Percentiles rank a stretch among this genome's conserved stretches.
These are phyloP conservation scores for Zygoascus flipseniorum DNA, from an alignment of 805 yeast genomes.

Conservation along the genomic window DNA sequence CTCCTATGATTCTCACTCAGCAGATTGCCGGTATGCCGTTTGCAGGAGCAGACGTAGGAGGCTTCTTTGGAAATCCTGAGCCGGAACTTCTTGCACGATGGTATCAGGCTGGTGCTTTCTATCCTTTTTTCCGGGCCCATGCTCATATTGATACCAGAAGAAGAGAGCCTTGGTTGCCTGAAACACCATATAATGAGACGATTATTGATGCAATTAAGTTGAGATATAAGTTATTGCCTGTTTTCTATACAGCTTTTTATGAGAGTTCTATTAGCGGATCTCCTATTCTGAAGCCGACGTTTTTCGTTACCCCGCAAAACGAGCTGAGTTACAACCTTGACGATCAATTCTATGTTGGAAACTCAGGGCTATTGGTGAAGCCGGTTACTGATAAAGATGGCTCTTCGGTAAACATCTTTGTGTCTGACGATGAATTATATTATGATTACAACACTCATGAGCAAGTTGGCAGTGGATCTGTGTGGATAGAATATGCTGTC, in stretches of 20 bases:
- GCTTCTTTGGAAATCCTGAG: slow-evolving; percentile 86
- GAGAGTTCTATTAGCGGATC: slow-evolving; percentile 50
- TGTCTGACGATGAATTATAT: slow-evolving; percentile 39
- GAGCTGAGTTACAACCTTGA: slow-evolving; percentile 51
- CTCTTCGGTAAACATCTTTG: slow-evolving; percentile 29
- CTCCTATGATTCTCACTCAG: slow-evolving; percentile 81
- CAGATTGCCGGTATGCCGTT: slow-evolving; percentile 85
- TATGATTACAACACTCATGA: slow-evolving; percentile 27
- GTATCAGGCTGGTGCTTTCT: slow-evolving; percentile 95
- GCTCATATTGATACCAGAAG: slow-evolving; percentile 91
- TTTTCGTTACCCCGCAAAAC: slow-evolving; percentile 28
- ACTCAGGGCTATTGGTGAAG: slow-evolving; percentile 62
- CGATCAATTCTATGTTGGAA: slow-evolving; percentile 76
- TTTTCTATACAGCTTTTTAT: slow-evolving; percentile 70
- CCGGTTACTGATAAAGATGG: slow-evolving; percentile 63
- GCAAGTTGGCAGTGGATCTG: slow-evolving; percentile 30
- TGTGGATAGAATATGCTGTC: slow-evolving; percentile 34
- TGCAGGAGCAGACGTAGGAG: slow-evolving; percentile 95
- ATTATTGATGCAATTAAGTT: slow-evolving; percentile 64
- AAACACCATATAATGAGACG: slow-evolving; percentile 58
- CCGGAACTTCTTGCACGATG: slow-evolving; percentile 78
- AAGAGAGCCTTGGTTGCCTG: slow-evolving; percentile 85
- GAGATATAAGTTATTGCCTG: slow-evolving; percentile 71
- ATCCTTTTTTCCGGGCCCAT: slow-evolving; percentile 94
- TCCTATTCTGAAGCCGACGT: slow-evolving; percentile 48